Conservation (phyloP, 2,329 filamentous ascomycete species). For the Cercospora sojina region DNA sequence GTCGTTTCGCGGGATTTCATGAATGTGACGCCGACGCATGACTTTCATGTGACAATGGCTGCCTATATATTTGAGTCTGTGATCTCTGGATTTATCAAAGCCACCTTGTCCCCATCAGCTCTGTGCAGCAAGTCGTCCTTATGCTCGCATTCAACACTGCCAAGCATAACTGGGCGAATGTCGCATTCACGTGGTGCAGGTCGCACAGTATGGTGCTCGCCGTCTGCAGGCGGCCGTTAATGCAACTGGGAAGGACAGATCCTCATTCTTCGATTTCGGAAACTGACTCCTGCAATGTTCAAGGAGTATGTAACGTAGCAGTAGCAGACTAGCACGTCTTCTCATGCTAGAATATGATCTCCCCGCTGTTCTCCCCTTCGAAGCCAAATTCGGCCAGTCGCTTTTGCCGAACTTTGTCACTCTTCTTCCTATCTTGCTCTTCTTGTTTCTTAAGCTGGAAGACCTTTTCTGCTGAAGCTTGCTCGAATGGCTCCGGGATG, state of each 20-base stretch:
- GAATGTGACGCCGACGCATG: slow-evolving; percentile 9
- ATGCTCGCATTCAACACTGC: neutral
- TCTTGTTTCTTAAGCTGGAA: slow-evolving; percentile 71
- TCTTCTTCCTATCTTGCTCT: slow-evolving; percentile 65
- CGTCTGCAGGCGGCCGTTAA: neutral
- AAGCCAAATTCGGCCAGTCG: slow-evolving; percentile 78
- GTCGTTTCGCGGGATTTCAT: neutral
- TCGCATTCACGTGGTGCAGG: neutral
- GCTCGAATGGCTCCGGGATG: slow-evolving; percentile 66
- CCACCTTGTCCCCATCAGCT: neutral
- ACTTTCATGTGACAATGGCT: neutral
- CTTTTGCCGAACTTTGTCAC: slow-evolving; percentile 69
- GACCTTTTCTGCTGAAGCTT: slow-evolving; percentile 67
- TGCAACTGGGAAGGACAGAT: neutral
- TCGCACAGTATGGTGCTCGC: neutral
- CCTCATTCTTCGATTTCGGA: neutral
- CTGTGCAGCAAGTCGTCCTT: neutral
- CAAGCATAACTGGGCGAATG: neutral
- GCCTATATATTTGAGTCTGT: neutral
- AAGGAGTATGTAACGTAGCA: slow-evolving; percentile 36
- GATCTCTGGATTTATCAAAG: neutral
- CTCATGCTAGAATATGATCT: slow-evolving; percentile 60
- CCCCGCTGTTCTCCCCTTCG: slow-evolving; percentile 78
- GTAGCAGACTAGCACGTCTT: slow-evolving; percentile 4
- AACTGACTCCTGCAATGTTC: slow-evolving; percentile 38